Evolutionary conservation across 2,329 filamentous ascomycete genomes (phyloP), one percentile per base, ranked within the genome.

Genomic region (Aspergillus fischeri): DNA sequence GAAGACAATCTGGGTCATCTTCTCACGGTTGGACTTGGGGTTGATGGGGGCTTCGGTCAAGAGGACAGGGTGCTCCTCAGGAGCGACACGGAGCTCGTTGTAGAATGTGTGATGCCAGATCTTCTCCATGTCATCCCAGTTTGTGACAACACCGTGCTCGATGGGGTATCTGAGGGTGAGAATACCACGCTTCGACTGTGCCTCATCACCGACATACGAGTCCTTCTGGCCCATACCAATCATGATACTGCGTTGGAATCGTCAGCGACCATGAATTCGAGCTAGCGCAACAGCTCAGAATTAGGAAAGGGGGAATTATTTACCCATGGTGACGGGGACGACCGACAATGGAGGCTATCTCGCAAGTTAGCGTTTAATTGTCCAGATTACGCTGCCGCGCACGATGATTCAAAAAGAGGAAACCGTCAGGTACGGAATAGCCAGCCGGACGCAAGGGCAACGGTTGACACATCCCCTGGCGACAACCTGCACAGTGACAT

Each of bases 91-190:
- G 77, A 99, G 87, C 86, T 99, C 94, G 84, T 99, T 99, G 91
- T 97, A 99, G 87, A 99, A 99, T 78, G 94, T 97, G 91, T 99
- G 94, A 82, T 99, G 94, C 94, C 94, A 99, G 74, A 99, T 97
- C 89, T 97, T 97, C 86, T 97, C 94, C 94, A 97, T 97, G 81
- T 97, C 94, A 80, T 99, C 94, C 94, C 94, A 99, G 91, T 97
- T 97, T 84, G 94, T 99, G 78, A 99, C 94, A 75, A 99, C 94
- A 94, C 94, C 94, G 88, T 99, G 94, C 87, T 99, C 94, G 79
- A 99, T 99, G 78, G 94, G 94, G 84, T 99, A 99, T 85, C 94
- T 89, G 78, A 99, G 87, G 66, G 93, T 97, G 73, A 99, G 88
- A 83, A 99, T 97, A 96, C 94, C 94, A 94, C 94, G 93, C 92